A percentile compares a stretch with the other conserved stretches of the same genome.
Conservation (phyloP, 2,329 filamentous ascomycete genomes). For the Cladosporium sp. region DNA sequence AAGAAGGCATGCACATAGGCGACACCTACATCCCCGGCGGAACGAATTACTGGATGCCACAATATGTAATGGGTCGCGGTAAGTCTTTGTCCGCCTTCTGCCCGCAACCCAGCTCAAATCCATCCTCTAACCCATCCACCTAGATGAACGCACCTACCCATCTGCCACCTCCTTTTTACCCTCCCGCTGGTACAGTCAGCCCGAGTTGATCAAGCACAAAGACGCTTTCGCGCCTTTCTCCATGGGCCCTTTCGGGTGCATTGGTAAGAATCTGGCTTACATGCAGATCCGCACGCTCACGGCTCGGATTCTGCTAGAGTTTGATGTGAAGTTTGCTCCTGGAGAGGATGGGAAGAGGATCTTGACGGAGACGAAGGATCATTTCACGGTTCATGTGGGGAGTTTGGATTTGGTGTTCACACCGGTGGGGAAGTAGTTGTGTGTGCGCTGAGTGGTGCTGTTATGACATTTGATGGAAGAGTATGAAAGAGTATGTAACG, state of each 20-base stretch:
- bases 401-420: conserved; percentile 25
- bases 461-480: no score
- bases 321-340: conserved; percentile 35
- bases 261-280: conserved; percentile 36
- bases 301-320: conserved; percentile 32
- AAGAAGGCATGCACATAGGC: conserved; percentile 35
- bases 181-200: conserved; percentile 34
- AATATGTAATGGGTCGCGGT: conserved; percentile 22
- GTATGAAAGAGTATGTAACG: no score
- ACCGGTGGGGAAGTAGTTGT: not conserved
- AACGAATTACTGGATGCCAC: conserved; percentile 17
- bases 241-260: conserved; percentile 33
- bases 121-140: not conserved
- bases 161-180: conserved; percentile 30
- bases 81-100: conserved; percentile 1
- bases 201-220: conserved; percentile 33
- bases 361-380: conserved; percentile 32
- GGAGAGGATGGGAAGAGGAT: conserved; percentile 34
- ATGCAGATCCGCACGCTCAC: conserved; percentile 35
- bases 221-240: conserved; percentile 35
- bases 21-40: conserved; percentile 32
- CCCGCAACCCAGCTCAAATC: not conserved
- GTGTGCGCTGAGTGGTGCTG: no score
- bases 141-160: conserved; percentile 27
- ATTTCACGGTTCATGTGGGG: conserved; percentile 33